Base-by-base conservation (phyloP, 2,329 filamentous ascomycete genomes). In the Cryphonectria japonica region DNA sequence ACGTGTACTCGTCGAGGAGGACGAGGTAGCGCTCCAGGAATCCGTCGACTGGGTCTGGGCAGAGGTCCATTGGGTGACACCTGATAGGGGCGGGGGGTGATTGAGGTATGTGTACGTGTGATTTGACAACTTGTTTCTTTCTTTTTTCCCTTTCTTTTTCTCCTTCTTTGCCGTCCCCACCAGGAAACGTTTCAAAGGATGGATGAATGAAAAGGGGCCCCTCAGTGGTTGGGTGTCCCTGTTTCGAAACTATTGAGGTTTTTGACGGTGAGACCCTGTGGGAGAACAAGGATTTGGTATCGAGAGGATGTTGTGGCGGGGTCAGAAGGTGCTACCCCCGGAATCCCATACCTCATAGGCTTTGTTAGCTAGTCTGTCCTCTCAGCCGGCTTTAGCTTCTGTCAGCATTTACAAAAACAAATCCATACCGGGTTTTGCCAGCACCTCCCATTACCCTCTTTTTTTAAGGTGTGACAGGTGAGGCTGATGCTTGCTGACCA, bases 1-100 rank as follows among this genome's bases (percentile, higher is more conserved):
- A 79, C 16, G 88, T 87, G 82, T 95, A 94, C 76, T 89, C 83
- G 78, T 94, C 86, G 1, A 95, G 82, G 1, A 92, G 84, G 68
- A 78, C 73, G 13, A 95, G 87, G 77, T 94, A 93, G 46, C 83
- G 85, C 78, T 87, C 86, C 34, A 94, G 83, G 39, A 93, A 85
- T 66, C 76, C 74, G 78, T 94, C 92, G 69, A 94, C 88, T 43
- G 80, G 76, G 66, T 82, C 76, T 8, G 73, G 66, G 32, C 54
- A 34, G 8, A n/a, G 65, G 43, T 65, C 62, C 60, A 69, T 72
- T 52, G 54, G 59, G 50, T 46, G n/a, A 67, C 2, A 39, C 54
- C 52, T 39, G 43, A 34, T n/a, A 37, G 54, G 41, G 50, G 62
- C 37, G 41, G 57, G 32, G 66, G 60, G 43, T 65, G 50, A 14